These are phyloP conservation scores for Flammula alnicola DNA, from an alignment of 1,284 basidiomycete genomes.

Conservation along the genomic window DNA sequence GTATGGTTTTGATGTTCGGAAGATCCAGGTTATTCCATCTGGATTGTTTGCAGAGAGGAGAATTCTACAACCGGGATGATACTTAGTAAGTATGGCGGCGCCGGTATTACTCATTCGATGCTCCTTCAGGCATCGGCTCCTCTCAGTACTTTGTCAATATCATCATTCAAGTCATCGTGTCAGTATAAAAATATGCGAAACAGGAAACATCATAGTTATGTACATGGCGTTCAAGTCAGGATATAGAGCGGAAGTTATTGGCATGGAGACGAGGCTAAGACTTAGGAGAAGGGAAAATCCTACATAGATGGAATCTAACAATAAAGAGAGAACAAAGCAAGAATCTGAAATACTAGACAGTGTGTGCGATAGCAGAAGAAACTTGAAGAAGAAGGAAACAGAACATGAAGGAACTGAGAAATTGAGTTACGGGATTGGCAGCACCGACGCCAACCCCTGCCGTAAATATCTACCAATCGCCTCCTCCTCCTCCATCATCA, in stretches of 20 bases:
- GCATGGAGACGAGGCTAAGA: too few species aligned
- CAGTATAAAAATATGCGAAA: not conserved
- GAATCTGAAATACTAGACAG: too few species aligned
- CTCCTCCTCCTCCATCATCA: conserved; percentile 2
- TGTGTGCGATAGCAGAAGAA: too few species aligned
- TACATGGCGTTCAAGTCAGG: too few species aligned
- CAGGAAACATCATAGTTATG: not conserved
- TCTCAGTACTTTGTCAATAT: not conserved
- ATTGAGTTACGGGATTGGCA: not conserved
- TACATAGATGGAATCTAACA: too few species aligned
- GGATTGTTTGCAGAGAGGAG: not conserved
- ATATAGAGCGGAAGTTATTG: too few species aligned
- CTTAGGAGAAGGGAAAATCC: too few species aligned
- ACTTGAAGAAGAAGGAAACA: not conserved
- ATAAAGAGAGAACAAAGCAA: too few species aligned
- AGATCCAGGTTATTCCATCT: too few species aligned
- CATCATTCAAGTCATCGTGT: not conserved
- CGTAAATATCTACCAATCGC: conserved; percentile 4
- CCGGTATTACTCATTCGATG: not conserved
- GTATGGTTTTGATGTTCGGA: too few species aligned
- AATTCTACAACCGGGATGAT: not conserved
- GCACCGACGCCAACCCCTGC: not conserved
- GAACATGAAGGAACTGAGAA: not conserved
- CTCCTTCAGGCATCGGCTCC: not conserved
- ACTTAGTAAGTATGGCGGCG: not conserved